Percentiles rank a stretch among this genome's conserved stretches.
Evolutionary conservation across 2,329 filamentous ascomycete genomes (phyloP).

Genomic region (Aureobasidium sp.): DNA sequence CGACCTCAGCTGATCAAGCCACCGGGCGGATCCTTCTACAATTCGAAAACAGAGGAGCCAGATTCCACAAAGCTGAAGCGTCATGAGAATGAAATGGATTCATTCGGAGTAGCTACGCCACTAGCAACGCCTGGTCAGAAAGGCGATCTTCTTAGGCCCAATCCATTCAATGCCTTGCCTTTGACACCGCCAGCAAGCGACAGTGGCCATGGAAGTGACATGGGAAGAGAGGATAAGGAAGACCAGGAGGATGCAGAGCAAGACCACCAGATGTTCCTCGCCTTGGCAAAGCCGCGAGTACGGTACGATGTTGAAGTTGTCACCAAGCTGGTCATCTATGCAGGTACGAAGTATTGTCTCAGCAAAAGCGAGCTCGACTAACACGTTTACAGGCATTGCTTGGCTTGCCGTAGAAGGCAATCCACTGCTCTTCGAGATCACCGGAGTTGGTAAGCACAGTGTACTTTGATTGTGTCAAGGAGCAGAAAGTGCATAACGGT

Average conservation of each 20-base stretch:
- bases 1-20: neutral
- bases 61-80: neutral
- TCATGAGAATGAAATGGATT: neutral
- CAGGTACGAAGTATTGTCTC: constrained; percentile 48
- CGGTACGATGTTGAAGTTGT: constrained; percentile 98
- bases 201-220: constrained; percentile 15
- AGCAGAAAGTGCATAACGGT: neutral
- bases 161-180: constrained; percentile 12
- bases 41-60: neutral
- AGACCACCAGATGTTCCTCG: constrained; percentile 66
- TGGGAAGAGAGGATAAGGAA: constrained; percentile 15
- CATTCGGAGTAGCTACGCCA: neutral
- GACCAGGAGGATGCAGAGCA: constrained; percentile 30
- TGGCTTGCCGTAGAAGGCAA: constrained; percentile 72
- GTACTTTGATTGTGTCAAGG: neutral
- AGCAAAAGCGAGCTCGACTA: neutral
- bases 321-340: constrained; percentile 91
- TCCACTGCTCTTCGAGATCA: constrained; percentile 53
- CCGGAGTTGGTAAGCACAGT: constrained; percentile 8
- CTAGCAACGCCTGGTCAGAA: neutral
- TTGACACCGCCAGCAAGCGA: constrained; percentile 26
- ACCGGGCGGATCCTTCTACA: neutral
- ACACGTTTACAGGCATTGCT: constrained; percentile 56
- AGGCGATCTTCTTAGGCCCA: neutral
- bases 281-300: constrained; percentile 76